Percentiles rank a stretch among this genome's conserved stretches.
Conservation (phyloP, 2,329 filamentous ascomycete species). For the Colletotrichum tanaceti region DNA sequence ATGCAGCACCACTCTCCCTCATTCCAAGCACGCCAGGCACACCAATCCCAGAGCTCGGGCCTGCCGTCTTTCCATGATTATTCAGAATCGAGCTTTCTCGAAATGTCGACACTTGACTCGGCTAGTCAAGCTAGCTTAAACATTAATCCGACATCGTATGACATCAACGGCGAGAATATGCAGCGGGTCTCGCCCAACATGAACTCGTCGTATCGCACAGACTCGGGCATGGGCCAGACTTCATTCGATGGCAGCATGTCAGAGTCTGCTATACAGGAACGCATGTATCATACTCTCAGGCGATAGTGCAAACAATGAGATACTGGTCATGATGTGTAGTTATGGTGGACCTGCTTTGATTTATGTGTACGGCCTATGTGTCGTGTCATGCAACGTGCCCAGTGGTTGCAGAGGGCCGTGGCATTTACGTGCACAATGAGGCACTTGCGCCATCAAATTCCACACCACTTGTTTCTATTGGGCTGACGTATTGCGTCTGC, state of each 20-base stretch:
- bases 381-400: background rate
- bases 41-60: conserved; percentile 1
- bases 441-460: too few relatives aligned
- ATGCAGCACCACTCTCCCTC: conserved; percentile 14
- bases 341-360: too few relatives aligned
- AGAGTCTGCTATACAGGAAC: conserved; percentile 22
- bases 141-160: conserved; percentile 23
- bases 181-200: conserved; percentile 25
- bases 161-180: conserved; percentile 5
- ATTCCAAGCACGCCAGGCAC: conserved; percentile 22
- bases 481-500: background rate
- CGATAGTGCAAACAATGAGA: conserved; percentile 27
- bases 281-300: conserved; percentile 27
- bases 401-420: background rate
- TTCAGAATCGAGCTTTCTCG: conserved; percentile 31
- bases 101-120: conserved; percentile 26
- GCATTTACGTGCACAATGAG: background rate
- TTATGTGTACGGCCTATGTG: too few relatives aligned
- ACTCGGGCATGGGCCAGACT: conserved; percentile 9
- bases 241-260: conserved; percentile 20
- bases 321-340: too few relatives aligned
- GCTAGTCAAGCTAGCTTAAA: conserved; percentile 20
- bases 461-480: background rate
- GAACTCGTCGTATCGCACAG: conserved; percentile 14
- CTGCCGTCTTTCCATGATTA: conserved; percentile 30